These are phyloP conservation scores for Rhexocercosporidium sp. DNA, from an alignment of 2,329 filamentous ascomycete species.

Conservation along the genomic window DNA sequence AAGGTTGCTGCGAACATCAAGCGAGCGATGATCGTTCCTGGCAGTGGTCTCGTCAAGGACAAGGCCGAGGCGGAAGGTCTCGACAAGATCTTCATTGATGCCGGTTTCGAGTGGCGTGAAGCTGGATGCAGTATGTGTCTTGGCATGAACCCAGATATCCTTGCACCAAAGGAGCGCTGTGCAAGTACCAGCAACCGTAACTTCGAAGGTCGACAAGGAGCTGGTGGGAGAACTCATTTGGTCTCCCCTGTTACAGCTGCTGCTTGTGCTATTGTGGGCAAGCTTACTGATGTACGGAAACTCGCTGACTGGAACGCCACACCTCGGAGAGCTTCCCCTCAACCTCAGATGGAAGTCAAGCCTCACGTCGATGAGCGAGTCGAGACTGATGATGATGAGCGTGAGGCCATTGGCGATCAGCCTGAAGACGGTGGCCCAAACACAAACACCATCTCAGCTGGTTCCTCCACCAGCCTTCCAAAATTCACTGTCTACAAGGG, in stretches of 20 bases:
- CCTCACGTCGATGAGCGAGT: constrained; percentile 59
- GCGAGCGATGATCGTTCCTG: constrained; percentile 94
- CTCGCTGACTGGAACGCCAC: constrained; percentile 63
- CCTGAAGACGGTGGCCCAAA: constrained; percentile 68
- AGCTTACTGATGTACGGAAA: constrained; percentile 89
- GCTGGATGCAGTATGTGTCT: constrained; percentile 99
- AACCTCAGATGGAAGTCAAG: constrained; percentile 42
- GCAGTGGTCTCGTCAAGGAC: constrained; percentile 91
- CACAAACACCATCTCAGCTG: constrained; percentile 62
- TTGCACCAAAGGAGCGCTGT: constrained; percentile 89
- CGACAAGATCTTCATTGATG: constrained; percentile 88
- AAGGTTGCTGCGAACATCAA: constrained; percentile 89
- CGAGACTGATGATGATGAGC: constrained; percentile 56
- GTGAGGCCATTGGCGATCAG: constrained; percentile 59
- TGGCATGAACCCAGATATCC: constrained; percentile 98
- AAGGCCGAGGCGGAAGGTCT: constrained; percentile 91
- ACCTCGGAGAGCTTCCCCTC: constrained; percentile 35
- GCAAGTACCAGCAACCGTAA: constrained; percentile 97
- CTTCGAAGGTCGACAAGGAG: constrained; percentile 95
- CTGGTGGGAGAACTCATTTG: constrained; percentile 87
- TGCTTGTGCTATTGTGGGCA: constrained; percentile 86
- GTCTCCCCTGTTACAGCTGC: constrained; percentile 98
- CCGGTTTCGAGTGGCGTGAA: constrained; percentile 97
- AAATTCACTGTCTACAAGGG: constrained; percentile 86
- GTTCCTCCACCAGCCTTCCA: constrained; percentile 70